Percentiles rank a stretch among this genome's conserved stretches.
Evolutionary conservation across 2,329 filamentous ascomycete genomes (phyloP).

Genomic region (Monosporascus sp.): DNA sequence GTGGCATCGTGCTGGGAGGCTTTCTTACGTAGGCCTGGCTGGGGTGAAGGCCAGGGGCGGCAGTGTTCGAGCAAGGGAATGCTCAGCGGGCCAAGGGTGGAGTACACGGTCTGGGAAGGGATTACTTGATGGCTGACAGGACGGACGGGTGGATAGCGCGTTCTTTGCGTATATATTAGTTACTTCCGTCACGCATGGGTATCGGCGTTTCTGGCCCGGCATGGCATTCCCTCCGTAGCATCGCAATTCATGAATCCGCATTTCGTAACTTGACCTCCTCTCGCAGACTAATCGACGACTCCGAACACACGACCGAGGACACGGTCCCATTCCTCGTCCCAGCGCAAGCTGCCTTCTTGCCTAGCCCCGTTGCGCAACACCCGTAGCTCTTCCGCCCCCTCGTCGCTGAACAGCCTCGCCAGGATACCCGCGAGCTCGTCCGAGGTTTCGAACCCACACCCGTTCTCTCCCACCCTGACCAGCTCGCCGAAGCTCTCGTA

Average conservation of each 20-base stretch:
- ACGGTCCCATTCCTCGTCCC: slow-evolving; percentile 90
- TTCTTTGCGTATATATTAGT: no score
- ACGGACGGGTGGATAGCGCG: neutral
- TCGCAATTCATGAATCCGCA: neutral
- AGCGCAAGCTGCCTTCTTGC: slow-evolving; percentile 69
- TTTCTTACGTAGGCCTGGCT: no score
- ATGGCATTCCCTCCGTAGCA: neutral
- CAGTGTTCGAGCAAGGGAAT: no score
- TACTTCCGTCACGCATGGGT: neutral
- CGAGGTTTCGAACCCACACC: slow-evolving; percentile 73
- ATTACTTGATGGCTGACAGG: neutral
- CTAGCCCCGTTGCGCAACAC: slow-evolving; percentile 64
- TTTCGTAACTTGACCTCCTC: neutral
- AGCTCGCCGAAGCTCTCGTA: slow-evolving; percentile 90
- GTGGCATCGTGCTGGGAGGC: no score
- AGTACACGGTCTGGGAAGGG: no score
- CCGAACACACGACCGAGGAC: slow-evolving; percentile 71
- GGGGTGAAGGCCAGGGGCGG: no score
- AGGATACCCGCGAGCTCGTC: slow-evolving; percentile 62
- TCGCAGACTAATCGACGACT: slow-evolving; percentile 25
- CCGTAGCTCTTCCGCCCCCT: slow-evolving; percentile 49
- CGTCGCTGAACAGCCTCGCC: slow-evolving; percentile 55
- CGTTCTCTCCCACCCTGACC: slow-evolving; percentile 83
- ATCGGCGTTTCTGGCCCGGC: neutral
- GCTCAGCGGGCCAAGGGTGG: no score